Percentiles rank a stretch among this genome's conserved stretches.
These are phyloP conservation scores for Kodamaea arcana DNA, from an alignment of 1,139 yeast species.

Conservation along the genomic window DNA sequence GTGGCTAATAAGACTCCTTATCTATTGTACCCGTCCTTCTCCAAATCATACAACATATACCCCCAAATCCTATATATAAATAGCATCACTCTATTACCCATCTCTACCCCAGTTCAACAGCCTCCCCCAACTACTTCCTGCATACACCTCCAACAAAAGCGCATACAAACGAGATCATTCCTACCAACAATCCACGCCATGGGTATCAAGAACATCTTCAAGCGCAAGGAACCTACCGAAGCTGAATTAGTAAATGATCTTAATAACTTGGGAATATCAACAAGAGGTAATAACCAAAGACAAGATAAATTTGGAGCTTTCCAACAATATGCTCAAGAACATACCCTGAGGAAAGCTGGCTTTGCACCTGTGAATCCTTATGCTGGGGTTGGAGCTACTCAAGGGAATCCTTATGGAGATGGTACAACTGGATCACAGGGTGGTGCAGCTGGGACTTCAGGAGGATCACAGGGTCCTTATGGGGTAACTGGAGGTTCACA, in stretches of 20 bases:
- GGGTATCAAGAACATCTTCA: slow-evolving; percentile 54
- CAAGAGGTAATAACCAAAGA: slow-evolving; percentile 34
- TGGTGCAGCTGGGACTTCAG: slow-evolving; percentile 1
- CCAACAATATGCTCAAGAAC: slow-evolving; percentile 53
- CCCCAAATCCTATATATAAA: no score
- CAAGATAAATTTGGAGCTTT: slow-evolving; percentile 66
- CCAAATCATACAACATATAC: no score
- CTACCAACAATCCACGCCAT: no score
- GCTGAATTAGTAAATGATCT: slow-evolving; percentile 50
- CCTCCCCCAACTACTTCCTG: no score
- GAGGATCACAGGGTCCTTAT: slow-evolving; percentile 5
- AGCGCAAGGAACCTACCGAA: slow-evolving; percentile 58
- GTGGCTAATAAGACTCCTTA: no score
- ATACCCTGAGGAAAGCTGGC: slow-evolving; percentile 37
- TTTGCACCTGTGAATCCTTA: slow-evolving; percentile 47
- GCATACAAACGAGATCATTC: no score
- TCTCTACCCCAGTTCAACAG: no score
- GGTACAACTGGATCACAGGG: background rate
- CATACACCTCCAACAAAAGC: no score
- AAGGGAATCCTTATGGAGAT: slow-evolving; percentile 23
- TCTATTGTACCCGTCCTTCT: no score
- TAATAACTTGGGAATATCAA: slow-evolving; percentile 50
- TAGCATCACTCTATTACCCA: no score
- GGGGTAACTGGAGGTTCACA: background rate
- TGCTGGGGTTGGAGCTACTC: slow-evolving; percentile 22